Conservation (phyloP, 1,139 yeast species). For the Hyphopichia burtonii region DNA sequence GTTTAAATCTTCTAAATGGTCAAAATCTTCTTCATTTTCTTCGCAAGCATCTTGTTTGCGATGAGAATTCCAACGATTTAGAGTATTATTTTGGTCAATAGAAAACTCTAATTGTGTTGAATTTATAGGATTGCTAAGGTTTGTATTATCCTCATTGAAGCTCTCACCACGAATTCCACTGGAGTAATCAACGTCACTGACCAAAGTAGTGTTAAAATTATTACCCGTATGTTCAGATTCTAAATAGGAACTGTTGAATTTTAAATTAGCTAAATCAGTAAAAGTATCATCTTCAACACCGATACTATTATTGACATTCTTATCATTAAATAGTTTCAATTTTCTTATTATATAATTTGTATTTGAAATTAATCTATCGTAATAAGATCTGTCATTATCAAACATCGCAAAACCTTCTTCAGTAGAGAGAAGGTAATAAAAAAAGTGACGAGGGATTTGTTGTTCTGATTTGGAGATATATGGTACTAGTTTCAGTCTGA, state of each 20-base stretch:
- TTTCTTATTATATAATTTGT: constrained; percentile 18
- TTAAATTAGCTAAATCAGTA: constrained; percentile 7
- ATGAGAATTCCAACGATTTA: neutral
- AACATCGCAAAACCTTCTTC: constrained; percentile 66
- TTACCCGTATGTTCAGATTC: neutral
- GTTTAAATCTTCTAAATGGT: constrained; percentile 3
- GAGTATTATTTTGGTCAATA: neutral
- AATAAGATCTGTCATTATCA: constrained; percentile 23
- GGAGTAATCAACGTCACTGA: neutral
- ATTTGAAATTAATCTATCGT: constrained; percentile 24
- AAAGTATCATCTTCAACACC: neutral
- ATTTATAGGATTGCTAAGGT: neutral
- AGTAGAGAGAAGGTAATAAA: constrained; percentile 76
- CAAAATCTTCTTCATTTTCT: neutral
- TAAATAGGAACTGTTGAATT: neutral
- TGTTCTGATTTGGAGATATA: constrained; percentile 13
- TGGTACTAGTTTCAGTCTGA: constrained; percentile 27
- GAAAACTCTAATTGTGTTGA: neutral
- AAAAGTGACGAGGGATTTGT: constrained; percentile 64
- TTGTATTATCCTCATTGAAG: neutral
- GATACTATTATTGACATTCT: neutral
- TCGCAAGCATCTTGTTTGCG: neutral
- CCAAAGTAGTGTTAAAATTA: neutral
- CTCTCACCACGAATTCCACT: neutral
- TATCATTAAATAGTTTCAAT: constrained; percentile 12